phyloP scores from a whole-genome alignment of 2,329 filamentous ascomycete genomes.

The Lachnellula hyalina region DNA sequence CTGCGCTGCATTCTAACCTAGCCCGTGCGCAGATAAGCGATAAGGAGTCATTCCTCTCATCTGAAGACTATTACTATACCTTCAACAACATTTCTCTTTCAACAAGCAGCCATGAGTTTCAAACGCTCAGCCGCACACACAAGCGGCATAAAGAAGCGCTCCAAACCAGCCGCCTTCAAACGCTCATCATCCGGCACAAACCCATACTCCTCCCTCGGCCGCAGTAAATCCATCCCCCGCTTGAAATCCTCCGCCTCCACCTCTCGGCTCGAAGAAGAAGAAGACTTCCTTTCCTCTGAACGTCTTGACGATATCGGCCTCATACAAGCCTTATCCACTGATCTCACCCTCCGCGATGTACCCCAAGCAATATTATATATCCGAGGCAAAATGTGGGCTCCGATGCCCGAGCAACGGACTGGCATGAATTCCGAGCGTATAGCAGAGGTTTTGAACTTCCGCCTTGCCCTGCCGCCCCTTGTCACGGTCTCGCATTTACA shows the following conservation, averaged over 20 bases:
- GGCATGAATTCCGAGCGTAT: constrained; percentile 62
- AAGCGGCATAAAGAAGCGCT: constrained; percentile 29
- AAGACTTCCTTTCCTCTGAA: constrained; percentile 36
- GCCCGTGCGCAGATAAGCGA: not conserved
- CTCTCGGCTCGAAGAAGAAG: constrained; percentile 14
- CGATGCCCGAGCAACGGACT: constrained; percentile 50
- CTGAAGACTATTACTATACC: not conserved
- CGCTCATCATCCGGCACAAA: constrained; percentile 21
- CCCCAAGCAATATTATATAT: constrained; percentile 61
- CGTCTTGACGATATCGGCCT: constrained; percentile 57
- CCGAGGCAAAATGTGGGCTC: constrained; percentile 56
- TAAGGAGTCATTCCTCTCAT: constrained; percentile 1
- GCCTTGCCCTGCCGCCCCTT: constrained; percentile 54
- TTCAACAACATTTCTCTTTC: not conserved
- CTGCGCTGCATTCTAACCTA: not conserved
- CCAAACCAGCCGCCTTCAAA: constrained; percentile 24
- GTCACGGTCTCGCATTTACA: constrained; percentile 63
- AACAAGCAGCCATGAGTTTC: constrained; percentile 24
- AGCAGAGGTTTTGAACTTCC: constrained; percentile 58
- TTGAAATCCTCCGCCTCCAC: constrained; percentile 13
- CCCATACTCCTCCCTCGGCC: constrained; percentile 26
- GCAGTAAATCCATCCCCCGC: constrained; percentile 24
- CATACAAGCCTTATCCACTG: constrained; percentile 47
- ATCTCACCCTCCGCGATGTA: constrained; percentile 55
- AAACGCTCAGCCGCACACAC: constrained; percentile 28